Conservation (phyloP, 176 grass and related monocot species). For the Themeda triandra region DNA sequence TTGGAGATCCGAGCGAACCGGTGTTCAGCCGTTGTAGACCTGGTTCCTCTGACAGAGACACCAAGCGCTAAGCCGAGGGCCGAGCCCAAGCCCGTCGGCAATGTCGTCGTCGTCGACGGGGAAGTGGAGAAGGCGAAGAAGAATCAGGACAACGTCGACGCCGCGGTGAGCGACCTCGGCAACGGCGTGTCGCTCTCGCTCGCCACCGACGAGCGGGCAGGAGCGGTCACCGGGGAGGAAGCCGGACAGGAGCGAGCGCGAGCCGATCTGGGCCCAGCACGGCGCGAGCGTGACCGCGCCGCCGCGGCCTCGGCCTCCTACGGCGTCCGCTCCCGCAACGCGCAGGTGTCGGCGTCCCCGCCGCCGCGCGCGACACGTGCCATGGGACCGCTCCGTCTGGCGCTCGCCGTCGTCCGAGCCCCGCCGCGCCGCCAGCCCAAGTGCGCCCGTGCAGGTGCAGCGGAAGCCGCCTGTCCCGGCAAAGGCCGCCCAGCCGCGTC, state of each 20-base stretch:
- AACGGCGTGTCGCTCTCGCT: slow-evolving; percentile 44
- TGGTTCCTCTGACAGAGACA: too few relatives aligned
- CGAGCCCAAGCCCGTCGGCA: slow-evolving; percentile 6
- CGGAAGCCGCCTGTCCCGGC: slow-evolving; percentile 28
- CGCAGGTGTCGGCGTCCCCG: slow-evolving; percentile 48
- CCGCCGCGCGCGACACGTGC: slow-evolving; percentile 37
- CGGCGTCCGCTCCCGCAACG: slow-evolving; percentile 58
- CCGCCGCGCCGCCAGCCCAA: slow-evolving; percentile 21
- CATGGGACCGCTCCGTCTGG: slow-evolving; percentile 52
- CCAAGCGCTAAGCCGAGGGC: slow-evolving; percentile 23
- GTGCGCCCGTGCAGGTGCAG: background rate
- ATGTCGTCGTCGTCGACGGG: too few relatives aligned
- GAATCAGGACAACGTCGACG: slow-evolving; percentile 15
- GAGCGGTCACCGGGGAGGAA: slow-evolving; percentile 45
- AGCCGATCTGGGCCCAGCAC: slow-evolving; percentile 36
- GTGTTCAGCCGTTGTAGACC: too few relatives aligned
- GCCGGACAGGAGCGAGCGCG: too few relatives aligned
- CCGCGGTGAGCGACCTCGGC: slow-evolving; percentile 38
- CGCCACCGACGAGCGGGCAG: slow-evolving; percentile 37
- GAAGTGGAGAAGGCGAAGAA: slow-evolving; percentile 18
- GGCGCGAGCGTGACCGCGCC: background rate
- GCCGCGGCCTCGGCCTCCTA: background rate
- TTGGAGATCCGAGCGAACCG: too few relatives aligned
- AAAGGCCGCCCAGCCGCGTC: slow-evolving; percentile 14
- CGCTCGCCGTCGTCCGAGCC: slow-evolving; percentile 52